phyloP scores from a whole-genome alignment of 805 yeast species.

The Candida cerambycidarum region DNA sequence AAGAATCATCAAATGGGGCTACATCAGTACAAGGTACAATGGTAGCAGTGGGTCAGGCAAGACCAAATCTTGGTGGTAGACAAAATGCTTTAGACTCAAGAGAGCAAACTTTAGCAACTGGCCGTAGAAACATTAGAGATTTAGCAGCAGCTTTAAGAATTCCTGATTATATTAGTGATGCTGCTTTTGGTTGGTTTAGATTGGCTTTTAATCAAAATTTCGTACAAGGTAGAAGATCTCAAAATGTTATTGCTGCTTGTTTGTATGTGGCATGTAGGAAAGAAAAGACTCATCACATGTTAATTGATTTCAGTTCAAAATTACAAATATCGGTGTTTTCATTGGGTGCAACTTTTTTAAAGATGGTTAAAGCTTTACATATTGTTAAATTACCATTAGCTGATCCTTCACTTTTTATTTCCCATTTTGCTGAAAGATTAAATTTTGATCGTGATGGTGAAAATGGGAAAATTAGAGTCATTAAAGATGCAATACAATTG shows the following conservation, averaged over 20 bases:
- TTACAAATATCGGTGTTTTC: constrained; percentile 90
- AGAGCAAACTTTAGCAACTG: constrained; percentile 85
- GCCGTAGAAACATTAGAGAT: constrained; percentile 71
- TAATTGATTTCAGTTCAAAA: constrained; percentile 90
- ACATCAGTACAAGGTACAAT: constrained; percentile 95
- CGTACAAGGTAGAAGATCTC: constrained; percentile 96
- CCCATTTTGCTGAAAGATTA: constrained; percentile 86
- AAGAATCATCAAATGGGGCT: constrained; percentile 90
- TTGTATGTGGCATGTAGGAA: constrained; percentile 91
- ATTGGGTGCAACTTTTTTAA: constrained; percentile 92
- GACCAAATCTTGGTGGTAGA: constrained; percentile 67
- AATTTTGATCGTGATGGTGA: constrained; percentile 72
- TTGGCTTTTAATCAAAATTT: constrained; percentile 84
- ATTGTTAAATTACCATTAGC: constrained; percentile 80
- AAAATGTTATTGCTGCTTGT: constrained; percentile 93
- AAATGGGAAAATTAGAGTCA: constrained; percentile 46
- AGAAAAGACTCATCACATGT: constrained; percentile 89
- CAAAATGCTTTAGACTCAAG: constrained; percentile 80
- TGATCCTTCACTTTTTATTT: constrained; percentile 92
- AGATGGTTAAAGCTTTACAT: constrained; percentile 83
- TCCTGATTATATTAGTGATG: constrained; percentile 81
- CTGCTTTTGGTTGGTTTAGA: constrained; percentile 87
- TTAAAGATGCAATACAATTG: constrained; percentile 80
- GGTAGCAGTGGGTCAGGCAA: constrained; percentile 81
- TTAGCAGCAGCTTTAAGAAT: constrained; percentile 78